Conservation (phyloP, 305 asterid species). For the Fraxinus greggii region DNA sequence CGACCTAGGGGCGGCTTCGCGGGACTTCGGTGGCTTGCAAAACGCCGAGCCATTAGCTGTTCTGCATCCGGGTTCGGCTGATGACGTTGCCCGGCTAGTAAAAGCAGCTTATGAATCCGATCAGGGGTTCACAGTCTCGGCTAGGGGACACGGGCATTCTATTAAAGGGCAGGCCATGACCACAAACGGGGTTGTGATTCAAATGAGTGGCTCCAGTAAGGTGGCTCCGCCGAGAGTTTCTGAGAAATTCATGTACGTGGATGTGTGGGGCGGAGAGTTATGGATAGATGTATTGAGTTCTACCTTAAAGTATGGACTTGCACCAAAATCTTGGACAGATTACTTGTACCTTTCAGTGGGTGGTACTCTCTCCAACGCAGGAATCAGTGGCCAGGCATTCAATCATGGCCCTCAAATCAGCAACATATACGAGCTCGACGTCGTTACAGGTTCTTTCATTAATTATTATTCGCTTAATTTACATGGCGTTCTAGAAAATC, state of each 20-base stretch:
- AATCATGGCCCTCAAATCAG: constrained; percentile 80
- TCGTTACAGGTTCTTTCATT: constrained; percentile 58
- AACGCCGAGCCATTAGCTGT: constrained; percentile 56
- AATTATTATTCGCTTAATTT: background rate
- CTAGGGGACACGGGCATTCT: constrained; percentile 82
- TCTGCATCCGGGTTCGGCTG: constrained; percentile 49
- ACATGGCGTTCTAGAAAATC: background rate
- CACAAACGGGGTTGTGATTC: constrained; percentile 51
- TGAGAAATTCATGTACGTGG: constrained; percentile 57
- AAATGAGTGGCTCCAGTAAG: constrained; percentile 48
- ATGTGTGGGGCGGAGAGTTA: constrained; percentile 82
- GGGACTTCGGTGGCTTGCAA: constrained; percentile 53
- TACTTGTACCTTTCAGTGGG: constrained; percentile 86
- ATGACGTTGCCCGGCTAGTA: constrained; percentile 58
- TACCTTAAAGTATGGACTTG: constrained; percentile 62
- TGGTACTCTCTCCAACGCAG: constrained; percentile 79
- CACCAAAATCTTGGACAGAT: constrained; percentile 85
- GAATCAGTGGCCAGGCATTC: constrained; percentile 83
- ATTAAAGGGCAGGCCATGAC: constrained; percentile 74
- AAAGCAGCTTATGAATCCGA: constrained; percentile 56
- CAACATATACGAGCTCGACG: constrained; percentile 68
- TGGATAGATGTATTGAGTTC: constrained; percentile 71
- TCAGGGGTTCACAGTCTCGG: constrained; percentile 55
- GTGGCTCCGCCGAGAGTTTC: constrained; percentile 35
- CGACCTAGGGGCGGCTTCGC: constrained; percentile 45